Conservation (phyloP, 345 rosid species). For the Brassica incana region DNA sequence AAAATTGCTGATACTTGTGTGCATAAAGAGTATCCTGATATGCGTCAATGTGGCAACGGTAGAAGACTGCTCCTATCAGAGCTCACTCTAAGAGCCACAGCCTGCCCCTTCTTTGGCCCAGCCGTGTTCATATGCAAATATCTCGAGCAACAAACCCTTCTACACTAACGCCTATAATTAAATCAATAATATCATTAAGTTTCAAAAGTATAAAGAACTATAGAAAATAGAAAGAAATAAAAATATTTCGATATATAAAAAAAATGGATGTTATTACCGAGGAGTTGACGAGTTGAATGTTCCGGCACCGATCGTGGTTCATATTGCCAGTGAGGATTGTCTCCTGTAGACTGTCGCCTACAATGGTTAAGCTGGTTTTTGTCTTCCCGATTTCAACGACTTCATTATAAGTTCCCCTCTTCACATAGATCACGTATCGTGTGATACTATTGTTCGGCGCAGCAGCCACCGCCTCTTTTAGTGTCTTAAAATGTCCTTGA, state of each 20-base stretch:
- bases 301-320: no score
- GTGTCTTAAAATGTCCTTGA: no score
- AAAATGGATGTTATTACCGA: not conserved
- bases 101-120: not conserved
- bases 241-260: not conserved
- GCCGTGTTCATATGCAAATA: not conserved
- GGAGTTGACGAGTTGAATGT: no score
- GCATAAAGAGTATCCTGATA: not conserved
- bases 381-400: no score
- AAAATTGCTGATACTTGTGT: not conserved
- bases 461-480: no score
- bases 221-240: not conserved
- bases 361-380: no score
- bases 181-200: not conserved
- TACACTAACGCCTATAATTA: not conserved
- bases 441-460: no score
- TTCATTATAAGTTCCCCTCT: no score
- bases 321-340: no score
- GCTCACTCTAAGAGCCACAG: not conserved
- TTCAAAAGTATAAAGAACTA: not conserved
- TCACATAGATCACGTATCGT: no score
- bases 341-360: no score
- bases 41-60: not conserved
- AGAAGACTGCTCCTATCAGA: not conserved
- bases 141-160: not conserved